Conservation (phyloP, 106 monocot genomes). For the Dioscorea alata region DNA sequence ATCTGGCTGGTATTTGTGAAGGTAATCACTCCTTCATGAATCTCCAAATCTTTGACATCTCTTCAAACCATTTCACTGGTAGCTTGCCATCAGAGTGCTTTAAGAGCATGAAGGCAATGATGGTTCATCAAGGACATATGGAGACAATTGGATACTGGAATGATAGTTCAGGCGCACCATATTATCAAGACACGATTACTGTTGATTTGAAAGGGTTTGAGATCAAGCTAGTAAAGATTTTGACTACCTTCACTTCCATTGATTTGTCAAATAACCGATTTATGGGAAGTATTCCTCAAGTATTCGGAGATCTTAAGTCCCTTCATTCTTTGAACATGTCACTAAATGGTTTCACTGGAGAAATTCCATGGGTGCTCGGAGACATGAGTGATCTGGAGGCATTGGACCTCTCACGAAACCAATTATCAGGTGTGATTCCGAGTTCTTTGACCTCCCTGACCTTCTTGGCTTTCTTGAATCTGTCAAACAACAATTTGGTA, state of each 20-base stretch:
- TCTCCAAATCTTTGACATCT: conserved; percentile 8
- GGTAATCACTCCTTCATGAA: neutral
- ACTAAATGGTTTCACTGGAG: neutral
- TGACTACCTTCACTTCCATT: neutral
- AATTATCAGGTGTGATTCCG: neutral
- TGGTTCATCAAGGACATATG: too few species aligned
- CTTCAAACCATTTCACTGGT: neutral
- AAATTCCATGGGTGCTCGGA: neutral
- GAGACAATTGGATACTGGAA: too few species aligned
- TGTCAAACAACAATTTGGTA: conserved; percentile 45
- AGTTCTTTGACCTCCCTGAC: neutral
- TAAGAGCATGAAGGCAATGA: neutral
- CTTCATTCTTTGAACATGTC: neutral
- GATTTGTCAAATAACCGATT: conserved; percentile 2
- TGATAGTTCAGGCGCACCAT: too few species aligned
- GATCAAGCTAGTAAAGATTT: neutral
- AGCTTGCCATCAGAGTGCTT: neutral
- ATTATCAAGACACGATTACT: too few species aligned
- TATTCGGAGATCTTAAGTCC: neutral
- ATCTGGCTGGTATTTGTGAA: neutral
- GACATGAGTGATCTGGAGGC: neutral
- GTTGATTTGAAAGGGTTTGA: neutral
- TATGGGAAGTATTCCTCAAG: neutral
- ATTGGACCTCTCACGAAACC: conserved; percentile 2
- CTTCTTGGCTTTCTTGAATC: conserved; percentile 15